Evolutionary conservation across 78 protist genomes (phyloP).

Genomic region (Dictyostelium citrinum): DNA sequence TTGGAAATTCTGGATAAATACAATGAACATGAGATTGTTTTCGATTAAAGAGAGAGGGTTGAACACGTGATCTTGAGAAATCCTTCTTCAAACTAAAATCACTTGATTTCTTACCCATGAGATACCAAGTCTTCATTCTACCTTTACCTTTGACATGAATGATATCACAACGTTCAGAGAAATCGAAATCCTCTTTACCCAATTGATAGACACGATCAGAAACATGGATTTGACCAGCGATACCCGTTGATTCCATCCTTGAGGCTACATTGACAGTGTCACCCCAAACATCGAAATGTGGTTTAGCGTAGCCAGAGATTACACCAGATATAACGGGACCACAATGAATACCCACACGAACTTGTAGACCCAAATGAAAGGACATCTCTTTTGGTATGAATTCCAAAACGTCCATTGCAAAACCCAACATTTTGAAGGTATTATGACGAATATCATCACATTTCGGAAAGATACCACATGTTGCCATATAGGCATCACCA

Average conservation of each 20-base stretch:
- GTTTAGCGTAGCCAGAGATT: conserved; percentile 27
- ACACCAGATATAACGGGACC: conserved; percentile 91
- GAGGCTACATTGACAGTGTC: conserved; percentile 87
- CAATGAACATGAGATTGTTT: not conserved
- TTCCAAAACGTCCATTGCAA: conserved; percentile 28
- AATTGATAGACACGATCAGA: conserved; percentile 32
- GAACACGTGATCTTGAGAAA: not conserved
- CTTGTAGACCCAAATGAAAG: conserved; percentile 20
- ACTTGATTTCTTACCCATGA: conserved; percentile 7
- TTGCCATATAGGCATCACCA: conserved; percentile 83
- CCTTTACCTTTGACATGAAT: conserved; percentile 87
- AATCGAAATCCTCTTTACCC: conserved; percentile 31
- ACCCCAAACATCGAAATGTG: conserved; percentile 90
- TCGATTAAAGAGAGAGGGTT: not conserved
- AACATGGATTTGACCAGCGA: conserved; percentile 72
- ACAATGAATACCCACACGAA: conserved; percentile 81
- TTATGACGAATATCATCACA: not conserved
- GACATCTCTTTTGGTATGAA: conserved; percentile 14
- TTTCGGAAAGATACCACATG: conserved; percentile 68
- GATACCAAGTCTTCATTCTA: conserved; percentile 80
- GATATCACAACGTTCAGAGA: conserved; percentile 18
- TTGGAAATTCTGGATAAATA: not conserved
- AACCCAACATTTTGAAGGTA: conserved; percentile 13
- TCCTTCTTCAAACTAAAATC: not conserved
- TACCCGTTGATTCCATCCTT: conserved; percentile 82